A percentile compares a stretch with the other conserved stretches of the same genome.
Evolutionary conservation across 2,329 filamentous ascomycete species (phyloP).

Genomic region (Neonectria faginata): DNA sequence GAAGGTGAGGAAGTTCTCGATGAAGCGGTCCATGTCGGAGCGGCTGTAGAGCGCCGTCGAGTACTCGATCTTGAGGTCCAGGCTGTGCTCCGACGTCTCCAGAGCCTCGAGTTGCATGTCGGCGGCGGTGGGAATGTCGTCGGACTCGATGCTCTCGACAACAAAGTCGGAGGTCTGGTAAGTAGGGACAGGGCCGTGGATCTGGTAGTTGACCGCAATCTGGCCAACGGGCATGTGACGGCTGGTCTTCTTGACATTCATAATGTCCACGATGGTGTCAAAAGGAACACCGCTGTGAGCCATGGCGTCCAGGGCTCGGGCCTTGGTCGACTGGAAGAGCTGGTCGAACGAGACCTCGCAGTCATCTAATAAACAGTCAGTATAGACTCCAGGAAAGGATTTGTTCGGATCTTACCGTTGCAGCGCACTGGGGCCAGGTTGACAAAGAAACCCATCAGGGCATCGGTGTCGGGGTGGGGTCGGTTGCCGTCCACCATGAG

Average conservation of each 20-base stretch:
- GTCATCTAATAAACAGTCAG: conserved; percentile 27
- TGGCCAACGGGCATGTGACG: conserved; percentile 42
- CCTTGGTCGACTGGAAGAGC: conserved; percentile 40
- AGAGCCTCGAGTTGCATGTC: conserved; percentile 44
- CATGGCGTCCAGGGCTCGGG: conserved; percentile 38
- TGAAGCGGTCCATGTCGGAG: conserved; percentile 43
- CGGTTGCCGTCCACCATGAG: conserved; percentile 45
- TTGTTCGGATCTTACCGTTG: conserved; percentile 26
- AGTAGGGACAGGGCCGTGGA: conserved; percentile 38
- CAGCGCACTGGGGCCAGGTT: conserved; percentile 42
- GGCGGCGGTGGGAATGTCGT: conserved; percentile 42
- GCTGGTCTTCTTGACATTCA: conserved; percentile 39
- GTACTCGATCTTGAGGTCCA: conserved; percentile 43
- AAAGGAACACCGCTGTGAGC: conserved; percentile 41
- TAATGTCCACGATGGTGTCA: conserved; percentile 41
- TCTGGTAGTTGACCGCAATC: conserved; percentile 45
- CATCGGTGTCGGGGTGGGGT: conserved; percentile 40
- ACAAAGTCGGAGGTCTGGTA: conserved; percentile 41
- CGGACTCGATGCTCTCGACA: conserved; percentile 36
- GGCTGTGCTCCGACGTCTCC: conserved; percentile 38
- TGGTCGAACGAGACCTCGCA: conserved; percentile 41
- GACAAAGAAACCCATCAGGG: conserved; percentile 43
- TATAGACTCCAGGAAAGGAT: too few species aligned
- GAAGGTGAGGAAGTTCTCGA: conserved; percentile 45
- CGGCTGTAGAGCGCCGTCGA: conserved; percentile 38